Evolutionary conservation across 768 basidiomycete species (phyloP), one percentile per base, ranked within the genome.

Genomic region (Russula lepida): DNA sequence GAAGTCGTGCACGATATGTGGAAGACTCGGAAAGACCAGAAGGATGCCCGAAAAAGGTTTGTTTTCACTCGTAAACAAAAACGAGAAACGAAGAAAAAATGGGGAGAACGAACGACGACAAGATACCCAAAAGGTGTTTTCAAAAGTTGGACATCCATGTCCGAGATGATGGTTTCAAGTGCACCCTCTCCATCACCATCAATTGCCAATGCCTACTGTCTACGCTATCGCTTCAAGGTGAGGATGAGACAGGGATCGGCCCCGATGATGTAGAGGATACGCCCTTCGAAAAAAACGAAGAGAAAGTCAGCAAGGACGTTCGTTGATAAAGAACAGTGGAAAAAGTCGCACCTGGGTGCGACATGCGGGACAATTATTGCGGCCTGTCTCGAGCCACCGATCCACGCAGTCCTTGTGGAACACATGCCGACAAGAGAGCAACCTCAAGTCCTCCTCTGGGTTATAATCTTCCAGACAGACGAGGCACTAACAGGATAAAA

Each of bases 361-460:
- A 74, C 94, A 97, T 7, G 91, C 91, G 35, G 94, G 94, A 71
- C 94, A 97, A 60, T 91, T 92, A 68, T 97, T 97, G 59, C 85
- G 79, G 3, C 93, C 92, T 43, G 58, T 57, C 56, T 62, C 56
- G 6, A 62, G 56, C 61, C 61, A 58, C 23, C 61, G 44, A 69
- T 97, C 94, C 6, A 97, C 91, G 66, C 94, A 97, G 23, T 71
- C 74, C 68, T 84, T 84, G 69, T 98, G 94, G 79, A 94, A 98
- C n/a, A 82, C 85, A 74, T 98, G 94, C 64, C 83, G 81, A 73
- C 95, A 97, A 6, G 74, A 74, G 75, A 98, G 79, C 35, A 97
- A 74, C 27, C 95, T 84, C 51, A 95, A 73, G 28, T 92, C 85
- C 48, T 92, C 89, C 47, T 89, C 85, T 2, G 76, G 70, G 33